Conservation (phyloP, 495 filamentous ascomycete genomes). For the Hypoxylon fragiforme region DNA sequence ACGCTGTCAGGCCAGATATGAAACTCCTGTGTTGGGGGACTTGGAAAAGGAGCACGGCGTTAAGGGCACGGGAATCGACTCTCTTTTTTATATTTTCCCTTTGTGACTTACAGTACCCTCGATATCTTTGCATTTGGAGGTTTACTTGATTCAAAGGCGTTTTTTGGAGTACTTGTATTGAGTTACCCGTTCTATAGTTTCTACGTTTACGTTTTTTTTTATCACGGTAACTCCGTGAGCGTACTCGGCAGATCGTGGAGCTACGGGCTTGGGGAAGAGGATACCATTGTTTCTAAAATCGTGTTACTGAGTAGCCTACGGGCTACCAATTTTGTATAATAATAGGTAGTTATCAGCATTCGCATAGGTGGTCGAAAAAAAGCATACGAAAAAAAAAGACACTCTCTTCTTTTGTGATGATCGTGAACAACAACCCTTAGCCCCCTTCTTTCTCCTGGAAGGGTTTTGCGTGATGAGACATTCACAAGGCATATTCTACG, state of each 20-base stretch:
- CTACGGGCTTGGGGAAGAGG: neutral
- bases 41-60: conserved; percentile 23
- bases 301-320: neutral
- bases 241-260: conserved; percentile 5
- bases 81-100: too few species aligned
- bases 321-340: conserved; percentile 11
- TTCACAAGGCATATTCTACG: neutral
- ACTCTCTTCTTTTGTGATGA: too few species aligned
- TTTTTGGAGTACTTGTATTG: conserved; percentile 6
- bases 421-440: neutral
- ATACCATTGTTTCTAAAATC: conserved; percentile 6
- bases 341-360: conserved; percentile 9
- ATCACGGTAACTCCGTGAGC: conserved; percentile 11
- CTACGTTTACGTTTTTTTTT: neutral
- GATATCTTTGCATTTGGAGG: conserved; percentile 4
- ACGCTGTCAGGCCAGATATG: conserved; percentile 16
- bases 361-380: conserved; percentile 7
- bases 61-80: too few species aligned
- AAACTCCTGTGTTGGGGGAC: neutral
- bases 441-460: neutral
- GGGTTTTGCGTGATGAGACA: too few species aligned
- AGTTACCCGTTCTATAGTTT: too few species aligned
- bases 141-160: too few species aligned
- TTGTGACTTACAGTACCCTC: too few species aligned
- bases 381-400: conserved; percentile 11